A percentile compares a stretch with the other conserved stretches of the same genome.
Evolutionary conservation across 768 basidiomycete genomes (phyloP).

Genomic region (Pleurotus pulmonarius): DNA sequence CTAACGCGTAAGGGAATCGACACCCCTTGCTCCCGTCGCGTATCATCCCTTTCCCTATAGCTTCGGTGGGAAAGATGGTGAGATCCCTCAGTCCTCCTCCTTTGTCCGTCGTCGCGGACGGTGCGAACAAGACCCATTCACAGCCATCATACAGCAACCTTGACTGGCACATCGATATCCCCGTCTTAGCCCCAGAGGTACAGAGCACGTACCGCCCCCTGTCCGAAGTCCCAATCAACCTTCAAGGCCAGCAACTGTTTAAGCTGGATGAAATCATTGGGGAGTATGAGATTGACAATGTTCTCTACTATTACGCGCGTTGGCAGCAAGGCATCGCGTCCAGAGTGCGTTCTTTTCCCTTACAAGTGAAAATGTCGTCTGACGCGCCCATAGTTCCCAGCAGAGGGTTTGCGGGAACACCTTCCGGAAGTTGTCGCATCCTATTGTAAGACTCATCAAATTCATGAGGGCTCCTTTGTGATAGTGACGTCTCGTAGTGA

Average conservation of each 20-base stretch:
- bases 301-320: constrained; percentile 60
- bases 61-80: too few relatives aligned
- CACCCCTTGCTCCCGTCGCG: too few relatives aligned
- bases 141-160: background rate
- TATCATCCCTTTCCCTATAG: too few relatives aligned
- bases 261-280: constrained; percentile 52
- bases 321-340: constrained; percentile 53
- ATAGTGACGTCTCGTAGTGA: constrained; percentile 8
- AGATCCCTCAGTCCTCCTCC: background rate
- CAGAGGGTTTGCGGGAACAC: constrained; percentile 29
- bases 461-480: background rate
- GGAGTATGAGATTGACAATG: constrained; percentile 37
- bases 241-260: background rate
- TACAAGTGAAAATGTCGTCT: too few relatives aligned
- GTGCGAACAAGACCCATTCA: background rate
- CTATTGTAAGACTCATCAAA: constrained; percentile 44
- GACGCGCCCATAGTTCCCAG: constrained; percentile 35
- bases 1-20: too few relatives aligned
- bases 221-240: background rate
- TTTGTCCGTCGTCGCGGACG: background rate
- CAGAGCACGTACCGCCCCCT: background rate
- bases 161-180: background rate
- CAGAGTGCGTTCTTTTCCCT: constrained; percentile 38
- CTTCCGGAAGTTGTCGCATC: constrained; percentile 45
- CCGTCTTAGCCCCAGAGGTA: background rate